phyloP scores from a whole-genome alignment of 2,329 filamentous ascomycete genomes.

The Gnomoniopsis sp. region DNA sequence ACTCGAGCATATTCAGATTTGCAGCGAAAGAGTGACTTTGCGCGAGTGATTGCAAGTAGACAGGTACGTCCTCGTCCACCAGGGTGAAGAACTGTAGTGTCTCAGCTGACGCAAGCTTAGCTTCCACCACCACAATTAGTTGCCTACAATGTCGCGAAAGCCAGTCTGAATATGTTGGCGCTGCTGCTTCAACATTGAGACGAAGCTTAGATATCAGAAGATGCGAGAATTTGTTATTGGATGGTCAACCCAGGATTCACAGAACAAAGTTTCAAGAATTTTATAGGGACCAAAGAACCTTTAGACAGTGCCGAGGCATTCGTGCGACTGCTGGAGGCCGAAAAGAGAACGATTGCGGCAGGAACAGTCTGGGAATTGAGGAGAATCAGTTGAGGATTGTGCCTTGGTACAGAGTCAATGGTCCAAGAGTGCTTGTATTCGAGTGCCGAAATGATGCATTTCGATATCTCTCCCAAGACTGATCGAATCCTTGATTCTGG shows the following conservation, averaged over 20 bases:
- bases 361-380: constrained; percentile 20
- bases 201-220: neutral
- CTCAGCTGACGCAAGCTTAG: neutral
- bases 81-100: constrained; percentile 10
- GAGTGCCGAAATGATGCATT: neutral
- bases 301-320: constrained; percentile 17
- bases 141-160: constrained; percentile 20
- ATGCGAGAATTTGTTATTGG: constrained; percentile 19
- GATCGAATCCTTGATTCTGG: neutral
- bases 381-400: constrained; percentile 18
- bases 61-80: too few relatives aligned
- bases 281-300: constrained; percentile 16
- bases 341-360: constrained; percentile 15
- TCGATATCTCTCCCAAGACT: neutral
- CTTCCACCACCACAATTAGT: constrained; percentile 7
- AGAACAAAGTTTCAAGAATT: constrained; percentile 21
- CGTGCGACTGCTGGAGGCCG: constrained; percentile 17
- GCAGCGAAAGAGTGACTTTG: constrained; percentile 7
- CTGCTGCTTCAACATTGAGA: constrained; percentile 19
- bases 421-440: neutral
- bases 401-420: constrained; percentile 15
- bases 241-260: constrained; percentile 19
- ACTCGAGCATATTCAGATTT: constrained; percentile 18
- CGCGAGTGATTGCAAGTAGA: constrained; percentile 19
- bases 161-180: constrained; percentile 22